Percentiles rank a stretch among this genome's conserved stretches.
Conservation (phyloP, 2,329 filamentous ascomycete species). For the Colletotrichum sp. region DNA sequence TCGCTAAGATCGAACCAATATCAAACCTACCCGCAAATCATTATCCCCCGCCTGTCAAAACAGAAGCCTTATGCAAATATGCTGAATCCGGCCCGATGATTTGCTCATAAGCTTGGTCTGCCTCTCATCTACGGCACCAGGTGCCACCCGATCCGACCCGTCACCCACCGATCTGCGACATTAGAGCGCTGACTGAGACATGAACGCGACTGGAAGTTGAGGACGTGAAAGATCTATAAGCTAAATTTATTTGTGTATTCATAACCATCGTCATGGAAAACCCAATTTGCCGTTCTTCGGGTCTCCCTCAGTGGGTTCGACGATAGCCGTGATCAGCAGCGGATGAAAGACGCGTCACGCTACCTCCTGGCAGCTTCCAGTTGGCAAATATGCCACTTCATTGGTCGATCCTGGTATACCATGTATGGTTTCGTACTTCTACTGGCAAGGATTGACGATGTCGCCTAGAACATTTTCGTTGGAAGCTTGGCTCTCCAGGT, state of each 20-base stretch:
- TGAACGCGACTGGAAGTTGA: neutral
- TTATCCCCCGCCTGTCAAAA: conserved; percentile 57
- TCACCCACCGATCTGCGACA: neutral
- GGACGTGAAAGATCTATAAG: neutral
- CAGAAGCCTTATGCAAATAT: conserved; percentile 64
- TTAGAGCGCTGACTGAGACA: neutral
- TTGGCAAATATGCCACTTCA: neutral
- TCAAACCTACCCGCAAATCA: conserved; percentile 56
- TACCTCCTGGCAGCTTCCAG: neutral
- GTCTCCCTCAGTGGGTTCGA: conserved; percentile 6
- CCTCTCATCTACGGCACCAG: conserved; percentile 70
- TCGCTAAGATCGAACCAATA: conserved; percentile 49
- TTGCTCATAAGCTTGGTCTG: conserved; percentile 66
- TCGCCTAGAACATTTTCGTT: too few relatives aligned
- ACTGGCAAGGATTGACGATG: neutral
- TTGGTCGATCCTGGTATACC: neutral
- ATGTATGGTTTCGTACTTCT: neutral
- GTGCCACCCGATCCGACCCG: neutral
- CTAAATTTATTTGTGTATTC: neutral
- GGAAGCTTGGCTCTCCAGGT: neutral
- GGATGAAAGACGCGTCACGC: neutral
- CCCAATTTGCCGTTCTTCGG: conserved; percentile 3
- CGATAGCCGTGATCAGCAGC: neutral
- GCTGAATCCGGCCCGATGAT: conserved; percentile 66
- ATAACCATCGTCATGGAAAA: conserved; percentile 4